Evolutionary conservation across 2,329 filamentous ascomycete genomes (phyloP).

Genomic region (Aureobasidium sp.): DNA sequence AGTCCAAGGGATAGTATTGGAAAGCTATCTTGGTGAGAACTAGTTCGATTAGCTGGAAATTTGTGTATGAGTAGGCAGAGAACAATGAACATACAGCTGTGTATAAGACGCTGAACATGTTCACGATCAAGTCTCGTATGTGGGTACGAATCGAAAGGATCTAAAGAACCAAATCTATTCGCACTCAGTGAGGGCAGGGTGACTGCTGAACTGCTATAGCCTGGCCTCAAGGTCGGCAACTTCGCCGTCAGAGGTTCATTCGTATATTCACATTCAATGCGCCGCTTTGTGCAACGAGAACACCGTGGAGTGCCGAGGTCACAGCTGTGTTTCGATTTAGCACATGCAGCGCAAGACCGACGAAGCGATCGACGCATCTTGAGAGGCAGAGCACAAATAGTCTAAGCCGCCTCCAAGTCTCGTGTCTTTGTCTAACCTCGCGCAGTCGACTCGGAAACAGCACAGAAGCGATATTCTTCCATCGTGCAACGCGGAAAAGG

Average conservation of each 20-base stretch:
- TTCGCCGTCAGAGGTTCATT: slow-evolving; percentile 10
- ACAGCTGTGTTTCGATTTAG: slow-evolving; percentile 8
- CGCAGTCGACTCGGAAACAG: not conserved
- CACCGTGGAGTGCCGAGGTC: slow-evolving; percentile 1
- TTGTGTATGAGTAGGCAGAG: not conserved
- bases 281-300: slow-evolving; percentile 3
- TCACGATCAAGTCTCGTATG: slow-evolving; percentile 1
- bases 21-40: slow-evolving; percentile 12
- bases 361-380: slow-evolving; percentile 4
- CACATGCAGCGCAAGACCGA: slow-evolving; percentile 8
- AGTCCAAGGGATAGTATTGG: slow-evolving; percentile 13
- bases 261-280: not conserved
- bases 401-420: not conserved
- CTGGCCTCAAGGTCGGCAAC: not conserved
- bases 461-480: not conserved
- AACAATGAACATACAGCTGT: not conserved
- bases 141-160: slow-evolving; percentile 10
- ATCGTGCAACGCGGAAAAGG: too few relatives aligned
- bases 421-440: not conserved
- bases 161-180: not conserved
- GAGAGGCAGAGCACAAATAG: not conserved
- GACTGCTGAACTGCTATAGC: not conserved
- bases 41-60: not conserved
- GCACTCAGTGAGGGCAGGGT: not conserved
- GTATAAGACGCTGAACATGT: not conserved